Percentiles rank a stretch among this genome's conserved stretches.
These are phyloP conservation scores for Aspergillus asperescens DNA, from an alignment of 495 filamentous ascomycete species.

Conservation along the genomic window DNA sequence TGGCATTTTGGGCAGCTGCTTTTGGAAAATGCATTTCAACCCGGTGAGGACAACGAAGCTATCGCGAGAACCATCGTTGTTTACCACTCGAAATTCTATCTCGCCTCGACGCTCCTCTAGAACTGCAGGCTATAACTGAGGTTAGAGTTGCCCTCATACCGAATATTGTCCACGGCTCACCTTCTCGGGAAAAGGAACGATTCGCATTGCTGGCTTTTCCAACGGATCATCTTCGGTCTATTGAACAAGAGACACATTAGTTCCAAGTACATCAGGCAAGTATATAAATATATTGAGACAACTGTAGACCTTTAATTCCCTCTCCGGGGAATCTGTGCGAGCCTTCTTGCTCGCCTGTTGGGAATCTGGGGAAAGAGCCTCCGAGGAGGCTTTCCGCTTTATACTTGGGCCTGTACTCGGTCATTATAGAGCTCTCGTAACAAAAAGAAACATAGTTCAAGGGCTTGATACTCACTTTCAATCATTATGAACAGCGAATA, in stretches of 20 bases:
- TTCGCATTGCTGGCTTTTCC: conserved; percentile 41
- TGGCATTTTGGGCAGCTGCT: conserved; percentile 97
- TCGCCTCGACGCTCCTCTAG: conserved; percentile 91
- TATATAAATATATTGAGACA: background rate
- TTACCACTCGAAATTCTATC: conserved; percentile 96
- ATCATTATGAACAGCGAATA: conserved; percentile 10
- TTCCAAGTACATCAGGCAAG: background rate
- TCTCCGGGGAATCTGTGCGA: conserved; percentile 52
- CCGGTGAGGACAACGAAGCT: conserved; percentile 93
- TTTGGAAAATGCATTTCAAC: conserved; percentile 97
- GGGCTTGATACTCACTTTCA: conserved; percentile 17
- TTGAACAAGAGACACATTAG: background rate
- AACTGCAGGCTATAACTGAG: conserved; percentile 64
- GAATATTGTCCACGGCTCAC: conserved; percentile 33
- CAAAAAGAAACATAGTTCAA: background rate
- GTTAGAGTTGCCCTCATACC: background rate
- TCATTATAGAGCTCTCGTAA: background rate
- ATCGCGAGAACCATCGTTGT: conserved; percentile 85
- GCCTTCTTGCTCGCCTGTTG: conserved; percentile 54
- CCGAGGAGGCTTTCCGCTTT: conserved; percentile 76
- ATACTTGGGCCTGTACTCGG: conserved; percentile 37
- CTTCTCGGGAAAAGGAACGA: conserved; percentile 81
- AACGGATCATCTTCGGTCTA: conserved; percentile 31
- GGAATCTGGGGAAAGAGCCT: conserved; percentile 54
- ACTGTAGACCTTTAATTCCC: conserved; percentile 39